These are phyloP conservation scores for Peronospora farinosa DNA, from an alignment of 352 stramenopile species.

Conservation along the genomic window DNA sequence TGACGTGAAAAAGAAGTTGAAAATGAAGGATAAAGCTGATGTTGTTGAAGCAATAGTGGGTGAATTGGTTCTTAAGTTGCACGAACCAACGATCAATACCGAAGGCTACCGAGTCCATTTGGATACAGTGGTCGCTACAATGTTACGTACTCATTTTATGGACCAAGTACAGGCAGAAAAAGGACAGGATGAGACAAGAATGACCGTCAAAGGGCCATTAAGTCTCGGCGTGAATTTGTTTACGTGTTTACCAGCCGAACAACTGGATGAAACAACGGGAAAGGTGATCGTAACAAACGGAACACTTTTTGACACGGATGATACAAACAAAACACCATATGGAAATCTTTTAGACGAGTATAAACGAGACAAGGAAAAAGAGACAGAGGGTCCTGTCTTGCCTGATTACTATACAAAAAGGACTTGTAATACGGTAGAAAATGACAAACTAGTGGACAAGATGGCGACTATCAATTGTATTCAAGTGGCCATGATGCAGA, in stretches of 20 bases:
- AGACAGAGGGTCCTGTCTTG: neutral
- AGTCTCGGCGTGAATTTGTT: conserved; percentile 56
- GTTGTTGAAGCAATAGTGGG: conserved; percentile 62
- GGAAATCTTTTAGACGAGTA: conserved; percentile 41
- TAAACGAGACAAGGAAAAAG: conserved; percentile 1
- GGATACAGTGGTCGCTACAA: conserved; percentile 44
- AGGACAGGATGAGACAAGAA: conserved; percentile 15
- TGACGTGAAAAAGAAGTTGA: conserved; percentile 6
- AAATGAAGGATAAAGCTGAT: conserved; percentile 60
- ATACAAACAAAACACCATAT: conserved; percentile 20
- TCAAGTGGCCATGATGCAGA: conserved; percentile 27
- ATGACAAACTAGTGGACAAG: neutral
- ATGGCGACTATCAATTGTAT: conserved; percentile 3
- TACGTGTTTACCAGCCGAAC: conserved; percentile 47
- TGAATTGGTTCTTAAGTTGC: conserved; percentile 51
- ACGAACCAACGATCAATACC: conserved; percentile 6
- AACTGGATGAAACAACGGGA: conserved; percentile 51
- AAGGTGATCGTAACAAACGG: conserved; percentile 44
- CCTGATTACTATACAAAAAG: too few relatives aligned
- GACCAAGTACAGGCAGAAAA: conserved; percentile 22
- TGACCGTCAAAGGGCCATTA: conserved; percentile 33
- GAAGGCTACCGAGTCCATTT: conserved; percentile 36
- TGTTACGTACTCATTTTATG: conserved; percentile 58
- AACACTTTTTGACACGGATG: conserved; percentile 16
- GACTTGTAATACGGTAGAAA: too few relatives aligned